These are phyloP conservation scores for Coprinopsis strossmayeri DNA, from an alignment of 768 basidiomycete species.

Conservation along the genomic window DNA sequence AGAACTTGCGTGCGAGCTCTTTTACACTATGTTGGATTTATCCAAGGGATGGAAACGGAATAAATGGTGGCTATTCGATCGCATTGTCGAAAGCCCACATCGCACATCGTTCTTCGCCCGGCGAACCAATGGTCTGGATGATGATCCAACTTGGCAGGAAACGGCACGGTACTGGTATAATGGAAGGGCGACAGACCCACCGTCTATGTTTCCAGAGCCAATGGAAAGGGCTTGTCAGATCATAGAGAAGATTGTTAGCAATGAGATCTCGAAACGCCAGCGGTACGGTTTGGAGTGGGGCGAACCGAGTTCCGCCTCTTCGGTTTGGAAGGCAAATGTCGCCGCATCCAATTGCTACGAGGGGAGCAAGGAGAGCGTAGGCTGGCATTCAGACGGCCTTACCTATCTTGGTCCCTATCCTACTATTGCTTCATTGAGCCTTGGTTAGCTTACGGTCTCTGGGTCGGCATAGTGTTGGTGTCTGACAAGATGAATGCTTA, in stretches of 20 bases:
- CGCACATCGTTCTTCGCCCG: conserved; percentile 73
- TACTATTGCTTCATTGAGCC: conserved; percentile 79
- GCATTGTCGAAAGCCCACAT: conserved; percentile 79
- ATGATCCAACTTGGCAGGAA: conserved; percentile 55
- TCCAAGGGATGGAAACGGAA: conserved; percentile 63
- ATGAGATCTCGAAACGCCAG: conserved; percentile 54
- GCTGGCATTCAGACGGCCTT: conserved; percentile 75
- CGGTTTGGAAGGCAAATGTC: conserved; percentile 72
- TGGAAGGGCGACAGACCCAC: conserved; percentile 54
- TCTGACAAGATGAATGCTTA: too few relatives aligned
- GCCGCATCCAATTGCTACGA: conserved; percentile 83
- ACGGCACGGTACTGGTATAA: conserved; percentile 84
- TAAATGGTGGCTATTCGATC: conserved; percentile 83
- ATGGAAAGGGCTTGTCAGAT: conserved; percentile 79
- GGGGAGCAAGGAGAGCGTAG: conserved; percentile 76
- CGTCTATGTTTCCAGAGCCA: conserved; percentile 48
- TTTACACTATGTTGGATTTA: conserved; percentile 62
- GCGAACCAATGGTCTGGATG: conserved; percentile 35
- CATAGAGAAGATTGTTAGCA: conserved; percentile 65
- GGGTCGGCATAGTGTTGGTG: not conserved
- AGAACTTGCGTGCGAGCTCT: conserved; percentile 69
- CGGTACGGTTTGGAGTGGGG: conserved; percentile 68
- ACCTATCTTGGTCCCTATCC: conserved; percentile 81
- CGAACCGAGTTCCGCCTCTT: conserved; percentile 10
- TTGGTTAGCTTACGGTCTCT: conserved; percentile 39